Evolutionary conservation across 352 stramenopile genomes (phyloP).

Genomic region (Phytophthora kernoviae): DNA sequence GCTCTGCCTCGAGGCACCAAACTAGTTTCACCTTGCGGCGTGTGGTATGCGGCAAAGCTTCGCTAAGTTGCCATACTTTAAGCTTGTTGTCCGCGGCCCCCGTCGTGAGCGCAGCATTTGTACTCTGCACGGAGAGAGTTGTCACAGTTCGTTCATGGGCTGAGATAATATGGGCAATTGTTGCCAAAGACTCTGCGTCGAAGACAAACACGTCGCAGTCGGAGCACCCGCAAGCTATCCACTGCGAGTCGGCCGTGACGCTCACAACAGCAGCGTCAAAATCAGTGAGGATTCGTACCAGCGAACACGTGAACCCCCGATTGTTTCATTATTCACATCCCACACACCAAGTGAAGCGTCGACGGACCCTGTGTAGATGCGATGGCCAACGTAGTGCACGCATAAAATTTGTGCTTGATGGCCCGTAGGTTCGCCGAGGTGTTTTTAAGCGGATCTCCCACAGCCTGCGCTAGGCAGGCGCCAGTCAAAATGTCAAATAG

Average conservation of each 20-base stretch:
- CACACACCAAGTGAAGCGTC: constrained; percentile 71
- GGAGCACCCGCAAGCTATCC: constrained; percentile 61
- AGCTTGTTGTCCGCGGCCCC: constrained; percentile 63
- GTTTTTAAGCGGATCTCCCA: constrained; percentile 67
- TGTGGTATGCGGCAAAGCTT: constrained; percentile 20
- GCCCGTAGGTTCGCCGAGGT: constrained; percentile 62
- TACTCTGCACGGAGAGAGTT: constrained; percentile 51
- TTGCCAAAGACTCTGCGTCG: constrained; percentile 40
- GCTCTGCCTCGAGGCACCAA: constrained; percentile 48
- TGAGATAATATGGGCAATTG: constrained; percentile 57
- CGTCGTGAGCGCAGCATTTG: constrained; percentile 50
- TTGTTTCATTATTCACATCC: constrained; percentile 57
- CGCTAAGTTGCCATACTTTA: constrained; percentile 66
- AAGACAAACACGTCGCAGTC: constrained; percentile 82
- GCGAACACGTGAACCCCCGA: constrained; percentile 50
- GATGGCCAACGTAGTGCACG: constrained; percentile 58
- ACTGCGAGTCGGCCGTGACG: constrained; percentile 55
- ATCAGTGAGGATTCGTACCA: constrained; percentile 57
- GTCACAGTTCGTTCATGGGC: constrained; percentile 60
- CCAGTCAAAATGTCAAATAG: constrained; percentile 75
- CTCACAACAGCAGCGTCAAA: constrained; percentile 82
- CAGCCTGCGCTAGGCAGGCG: constrained; percentile 61
- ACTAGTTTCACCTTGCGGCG: constrained; percentile 40
- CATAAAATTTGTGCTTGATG: constrained; percentile 75
- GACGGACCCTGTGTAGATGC: constrained; percentile 75